Percentiles rank a stretch among this genome's conserved stretches.
phyloP scores from a whole-genome alignment of 2,329 filamentous ascomycete species.

The Neofusicoccum umdonicola region DNA sequence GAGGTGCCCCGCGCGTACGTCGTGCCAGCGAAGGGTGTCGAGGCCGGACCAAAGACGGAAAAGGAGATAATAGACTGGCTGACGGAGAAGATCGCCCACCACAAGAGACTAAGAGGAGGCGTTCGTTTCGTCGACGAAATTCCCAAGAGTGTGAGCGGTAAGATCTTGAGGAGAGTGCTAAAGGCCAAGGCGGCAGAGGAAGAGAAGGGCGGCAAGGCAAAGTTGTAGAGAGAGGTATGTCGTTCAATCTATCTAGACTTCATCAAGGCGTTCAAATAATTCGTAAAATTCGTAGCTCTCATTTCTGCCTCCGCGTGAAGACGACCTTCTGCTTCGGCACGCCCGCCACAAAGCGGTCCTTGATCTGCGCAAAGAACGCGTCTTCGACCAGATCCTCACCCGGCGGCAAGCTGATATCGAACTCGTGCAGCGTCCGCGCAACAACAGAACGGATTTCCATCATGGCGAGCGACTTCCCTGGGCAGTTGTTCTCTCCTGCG shows the following conservation, averaged over 20 bases:
- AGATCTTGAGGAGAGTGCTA: slow-evolving; percentile 47
- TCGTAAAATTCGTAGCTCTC: not conserved
- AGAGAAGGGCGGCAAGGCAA: slow-evolving; percentile 38
- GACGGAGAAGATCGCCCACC: slow-evolving; percentile 42
- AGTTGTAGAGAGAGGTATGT: slow-evolving; percentile 34
- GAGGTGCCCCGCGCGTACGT: slow-evolving; percentile 43
- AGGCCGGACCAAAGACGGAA: slow-evolving; percentile 30
- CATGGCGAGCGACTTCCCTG: not conserved
- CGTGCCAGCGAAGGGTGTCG: slow-evolving; percentile 32
- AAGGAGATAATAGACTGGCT: slow-evolving; percentile 45
- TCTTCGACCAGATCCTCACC: slow-evolving; percentile 22
- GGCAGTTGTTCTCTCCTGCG: not conserved
- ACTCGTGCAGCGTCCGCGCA: not conserved
- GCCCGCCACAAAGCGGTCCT: slow-evolving; percentile 28
- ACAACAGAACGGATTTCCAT: slow-evolving; percentile 9
- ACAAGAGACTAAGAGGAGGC: slow-evolving; percentile 48
- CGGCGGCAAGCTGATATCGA: slow-evolving; percentile 23
- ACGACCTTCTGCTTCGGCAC: not conserved
- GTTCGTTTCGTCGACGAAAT: slow-evolving; percentile 48
- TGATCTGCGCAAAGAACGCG: slow-evolving; percentile 24
- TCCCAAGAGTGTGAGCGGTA: slow-evolving; percentile 47
- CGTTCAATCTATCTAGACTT: not conserved
- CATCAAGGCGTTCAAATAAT: not conserved
- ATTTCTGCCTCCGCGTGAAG: not conserved
- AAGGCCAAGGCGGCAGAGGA: slow-evolving; percentile 45